Conservation (phyloP, 805 yeast species). For the Komagataella phaffii region DNA sequence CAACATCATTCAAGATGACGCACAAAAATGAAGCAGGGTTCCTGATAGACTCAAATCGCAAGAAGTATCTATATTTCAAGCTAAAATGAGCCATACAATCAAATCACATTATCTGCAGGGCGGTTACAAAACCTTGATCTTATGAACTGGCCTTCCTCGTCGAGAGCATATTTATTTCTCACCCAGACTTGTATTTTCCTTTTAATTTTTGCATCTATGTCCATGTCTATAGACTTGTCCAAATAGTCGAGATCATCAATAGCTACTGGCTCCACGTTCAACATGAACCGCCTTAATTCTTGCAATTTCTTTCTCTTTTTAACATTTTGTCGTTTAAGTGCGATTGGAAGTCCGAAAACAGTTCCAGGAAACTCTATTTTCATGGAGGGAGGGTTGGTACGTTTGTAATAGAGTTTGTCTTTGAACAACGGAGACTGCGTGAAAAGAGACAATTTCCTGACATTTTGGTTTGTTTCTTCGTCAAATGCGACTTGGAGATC, state of each 20-base stretch:
- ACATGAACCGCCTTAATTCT: conserved; percentile 6
- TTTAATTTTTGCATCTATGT: neutral
- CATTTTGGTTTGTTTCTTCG: neutral
- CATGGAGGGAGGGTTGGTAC: neutral
- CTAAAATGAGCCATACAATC: conserved; percentile 1
- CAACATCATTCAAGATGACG: neutral
- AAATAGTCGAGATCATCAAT: conserved; percentile 7
- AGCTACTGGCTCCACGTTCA: conserved; percentile 8
- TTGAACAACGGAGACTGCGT: neutral
- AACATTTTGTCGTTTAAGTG: conserved; percentile 8
- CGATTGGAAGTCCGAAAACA: conserved; percentile 11
- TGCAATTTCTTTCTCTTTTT: conserved; percentile 5
- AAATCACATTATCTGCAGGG: neutral
- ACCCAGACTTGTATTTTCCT: neutral
- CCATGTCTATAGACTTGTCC: conserved; percentile 1
- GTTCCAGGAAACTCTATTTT: conserved; percentile 7
- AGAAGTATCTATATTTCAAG: conserved; percentile 23
- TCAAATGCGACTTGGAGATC: neutral
- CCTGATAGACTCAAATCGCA: conserved; percentile 24
- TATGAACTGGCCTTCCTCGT: neutral
- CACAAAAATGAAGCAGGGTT: conserved; percentile 16
- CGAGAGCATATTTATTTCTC: neutral
- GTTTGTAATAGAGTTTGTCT: neutral
- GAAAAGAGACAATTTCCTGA: neutral
- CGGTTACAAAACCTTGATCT: neutral